Evolutionary conservation across 768 basidiomycete genomes (phyloP).

Genomic region (Leccinum truebloodii): DNA sequence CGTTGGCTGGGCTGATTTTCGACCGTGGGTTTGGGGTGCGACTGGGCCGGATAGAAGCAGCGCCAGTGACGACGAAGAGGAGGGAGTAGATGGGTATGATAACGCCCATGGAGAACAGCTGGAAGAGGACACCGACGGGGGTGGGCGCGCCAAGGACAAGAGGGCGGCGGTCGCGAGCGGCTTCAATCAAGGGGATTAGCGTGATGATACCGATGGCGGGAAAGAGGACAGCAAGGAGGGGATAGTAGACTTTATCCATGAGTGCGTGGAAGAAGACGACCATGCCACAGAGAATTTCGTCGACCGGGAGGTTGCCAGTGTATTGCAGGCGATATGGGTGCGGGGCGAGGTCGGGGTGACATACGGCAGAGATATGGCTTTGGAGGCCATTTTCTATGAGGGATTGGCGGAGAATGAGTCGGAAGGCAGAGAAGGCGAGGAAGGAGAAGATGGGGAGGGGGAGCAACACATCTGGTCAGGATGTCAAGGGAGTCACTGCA

Average conservation of each 20-base stretch:
- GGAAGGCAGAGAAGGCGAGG: too few relatives aligned
- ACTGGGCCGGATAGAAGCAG: constrained; percentile 16
- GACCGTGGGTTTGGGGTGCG: constrained; percentile 13
- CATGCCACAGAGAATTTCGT: constrained; percentile 39
- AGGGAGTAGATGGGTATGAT: constrained; percentile 51
- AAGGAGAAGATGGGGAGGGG: too few relatives aligned
- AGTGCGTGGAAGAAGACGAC: constrained; percentile 48
- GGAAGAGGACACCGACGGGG: constrained; percentile 42
- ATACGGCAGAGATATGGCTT: too few relatives aligned
- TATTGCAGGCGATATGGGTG: too few relatives aligned
- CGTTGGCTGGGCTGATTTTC: too few relatives aligned
- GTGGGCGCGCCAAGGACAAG: constrained; percentile 42
- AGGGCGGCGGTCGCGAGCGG: constrained; percentile 39
- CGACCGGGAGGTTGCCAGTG: too few relatives aligned
- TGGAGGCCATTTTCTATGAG: too few relatives aligned
- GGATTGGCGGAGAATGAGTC: too few relatives aligned
- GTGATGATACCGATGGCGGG: constrained; percentile 17
- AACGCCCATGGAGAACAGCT: constrained; percentile 43
- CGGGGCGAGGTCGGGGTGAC: too few relatives aligned
- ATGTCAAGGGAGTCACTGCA: too few relatives aligned
- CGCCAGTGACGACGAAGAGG: constrained; percentile 42
- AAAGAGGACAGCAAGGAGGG: constrained; percentile 21
- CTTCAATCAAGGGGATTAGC: constrained; percentile 45
- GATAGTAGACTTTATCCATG: constrained; percentile 15
- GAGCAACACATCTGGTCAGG: too few relatives aligned